Base-by-base conservation (phyloP, 768 basidiomycete genomes). In the Mycena indigotica region DNA sequence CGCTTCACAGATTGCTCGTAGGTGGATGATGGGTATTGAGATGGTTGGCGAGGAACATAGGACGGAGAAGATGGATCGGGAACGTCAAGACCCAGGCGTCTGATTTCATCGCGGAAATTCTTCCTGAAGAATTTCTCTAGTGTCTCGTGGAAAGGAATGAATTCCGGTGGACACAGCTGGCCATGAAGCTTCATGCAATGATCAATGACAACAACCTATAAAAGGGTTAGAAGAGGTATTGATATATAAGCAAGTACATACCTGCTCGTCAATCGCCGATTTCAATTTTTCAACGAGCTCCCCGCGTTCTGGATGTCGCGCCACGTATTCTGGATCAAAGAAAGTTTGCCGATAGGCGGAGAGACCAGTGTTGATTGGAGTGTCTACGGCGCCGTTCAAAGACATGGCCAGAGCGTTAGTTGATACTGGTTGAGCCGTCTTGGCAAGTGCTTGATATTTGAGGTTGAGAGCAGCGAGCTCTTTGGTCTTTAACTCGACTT, bases 141-240 rank as follows among this genome's bases (percentile, higher is more conserved):
- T 0, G 93, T 93, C 57, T 88, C 87, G 68, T 98, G 95, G 81
- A 98, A 98, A 4, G 86, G 83, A n/a, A 89, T 75, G 82, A 97
- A 96, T 69, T 95, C 93, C 13, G 85, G 82, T 0, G 91, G 84
- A 68, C 93, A 95, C 28, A 96, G 74, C 44, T 85, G 80, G 2
- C 85, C 86, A 68, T 98, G 95, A 4, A 98, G 80, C 64, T 84
- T 85, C 52, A 98, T 79, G 67, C 93, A 95, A 52, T 83, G 84
- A 60, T 94, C 89, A 49, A 98, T 89, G 49, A 88, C 83, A 44
- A 87, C 85, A 29, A 89, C 86, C 86, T 93, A 63, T 12, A 38
- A 24, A 26, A 52, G 39, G 25, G 25, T 56, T 28, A 56, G 35
- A 16, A 53, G 28, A 52, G 25, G 28, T 52, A 12, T 56, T 25